Conservation (phyloP, 2,329 filamentous ascomycete genomes). For the Microcyclosporella mali region DNA sequence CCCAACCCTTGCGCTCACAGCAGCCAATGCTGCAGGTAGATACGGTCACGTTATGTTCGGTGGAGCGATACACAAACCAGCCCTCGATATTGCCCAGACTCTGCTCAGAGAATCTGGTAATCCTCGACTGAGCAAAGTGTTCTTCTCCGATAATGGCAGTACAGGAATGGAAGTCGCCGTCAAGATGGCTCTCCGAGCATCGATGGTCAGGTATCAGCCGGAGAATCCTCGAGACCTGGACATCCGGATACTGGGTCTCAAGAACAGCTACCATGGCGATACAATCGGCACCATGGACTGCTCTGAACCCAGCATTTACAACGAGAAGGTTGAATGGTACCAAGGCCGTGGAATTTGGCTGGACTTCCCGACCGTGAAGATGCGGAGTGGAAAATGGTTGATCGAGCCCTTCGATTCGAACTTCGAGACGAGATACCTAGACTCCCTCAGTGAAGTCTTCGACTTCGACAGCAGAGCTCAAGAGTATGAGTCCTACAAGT, state of each 20-base stretch:
- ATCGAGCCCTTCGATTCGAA: slow-evolving; percentile 47
- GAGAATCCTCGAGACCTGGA: slow-evolving; percentile 42
- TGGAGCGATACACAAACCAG: slow-evolving; percentile 71
- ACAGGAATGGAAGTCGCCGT: slow-evolving; percentile 78
- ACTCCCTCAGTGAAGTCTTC: slow-evolving; percentile 53
- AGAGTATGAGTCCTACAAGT: slow-evolving; percentile 19
- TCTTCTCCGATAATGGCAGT: slow-evolving; percentile 79
- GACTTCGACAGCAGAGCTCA: slow-evolving; percentile 40
- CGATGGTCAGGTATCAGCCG: slow-evolving; percentile 55
- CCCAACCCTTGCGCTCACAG: slow-evolving; percentile 62
- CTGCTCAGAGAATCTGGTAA: slow-evolving; percentile 58
- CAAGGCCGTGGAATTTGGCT: slow-evolving; percentile 72
- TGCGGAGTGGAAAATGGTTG: slow-evolving; percentile 60
- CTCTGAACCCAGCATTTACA: slow-evolving; percentile 69
- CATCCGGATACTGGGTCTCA: slow-evolving; percentile 65
- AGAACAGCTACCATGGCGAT: slow-evolving; percentile 79
- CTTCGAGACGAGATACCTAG: slow-evolving; percentile 36
- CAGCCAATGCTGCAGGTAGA: slow-evolving; percentile 72
- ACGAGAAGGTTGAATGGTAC: slow-evolving; percentile 84
- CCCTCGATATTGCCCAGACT: slow-evolving; percentile 59
- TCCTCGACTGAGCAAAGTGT: slow-evolving; percentile 62
- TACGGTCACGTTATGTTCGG: slow-evolving; percentile 90
- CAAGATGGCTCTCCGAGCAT: slow-evolving; percentile 74
- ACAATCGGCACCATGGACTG: slow-evolving; percentile 86
- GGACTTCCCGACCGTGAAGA: slow-evolving; percentile 66